These are phyloP conservation scores for Ustilago sp. DNA, from an alignment of 1,284 basidiomycete genomes.

Conservation along the genomic window DNA sequence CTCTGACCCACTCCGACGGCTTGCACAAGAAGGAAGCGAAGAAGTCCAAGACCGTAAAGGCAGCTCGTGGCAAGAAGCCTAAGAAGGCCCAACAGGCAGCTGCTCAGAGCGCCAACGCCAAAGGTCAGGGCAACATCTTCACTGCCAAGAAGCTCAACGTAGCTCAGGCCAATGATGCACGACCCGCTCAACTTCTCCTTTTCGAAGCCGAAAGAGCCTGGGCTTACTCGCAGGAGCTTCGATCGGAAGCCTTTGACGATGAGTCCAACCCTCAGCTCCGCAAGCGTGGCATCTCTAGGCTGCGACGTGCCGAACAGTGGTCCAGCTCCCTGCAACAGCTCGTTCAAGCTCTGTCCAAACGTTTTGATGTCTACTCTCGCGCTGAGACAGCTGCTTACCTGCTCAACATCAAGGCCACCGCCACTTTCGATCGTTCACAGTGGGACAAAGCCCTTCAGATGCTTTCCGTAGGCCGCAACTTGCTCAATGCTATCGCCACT, in stretches of 20 bases:
- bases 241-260: constrained; percentile 74
- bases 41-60: constrained; percentile 39
- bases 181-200: constrained; percentile 76
- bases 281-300: constrained; percentile 81
- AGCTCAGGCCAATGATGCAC: constrained; percentile 50
- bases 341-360: constrained; percentile 74
- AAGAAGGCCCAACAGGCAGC: constrained; percentile 49
- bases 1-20: constrained; percentile 77
- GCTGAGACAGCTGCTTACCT: constrained; percentile 74
- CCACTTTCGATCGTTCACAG: constrained; percentile 74
- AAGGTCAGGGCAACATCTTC: constrained; percentile 86
- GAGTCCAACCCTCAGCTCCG: constrained; percentile 75
- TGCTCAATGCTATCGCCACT: constrained; percentile 80
- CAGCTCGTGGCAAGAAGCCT: constrained; percentile 51
- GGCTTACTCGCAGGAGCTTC: constrained; percentile 86
- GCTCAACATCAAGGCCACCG: constrained; percentile 74
- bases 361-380: constrained; percentile 52
- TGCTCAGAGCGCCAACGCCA: constrained; percentile 59
- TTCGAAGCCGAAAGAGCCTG: constrained; percentile 93
- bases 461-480: constrained; percentile 80
- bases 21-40: constrained; percentile 31
- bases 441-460: constrained; percentile 80
- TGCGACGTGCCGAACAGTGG: constrained; percentile 86
- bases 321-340: constrained; percentile 81
- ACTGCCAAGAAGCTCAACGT: constrained; percentile 70